Conservation (phyloP, 805 yeast genomes). For the Hanseniaspora mollemarum region DNA sequence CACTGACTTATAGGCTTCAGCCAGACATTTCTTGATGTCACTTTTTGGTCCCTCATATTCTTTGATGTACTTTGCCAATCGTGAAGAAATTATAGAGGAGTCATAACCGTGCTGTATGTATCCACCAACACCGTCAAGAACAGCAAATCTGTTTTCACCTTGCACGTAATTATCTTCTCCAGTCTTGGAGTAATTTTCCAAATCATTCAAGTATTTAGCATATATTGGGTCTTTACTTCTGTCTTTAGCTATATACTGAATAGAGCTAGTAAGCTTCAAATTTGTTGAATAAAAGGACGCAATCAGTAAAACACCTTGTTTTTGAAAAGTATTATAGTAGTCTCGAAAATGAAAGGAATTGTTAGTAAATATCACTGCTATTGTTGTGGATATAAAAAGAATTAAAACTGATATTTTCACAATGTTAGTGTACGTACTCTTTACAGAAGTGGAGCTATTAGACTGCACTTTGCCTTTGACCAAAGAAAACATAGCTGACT, state of each 20-base stretch:
- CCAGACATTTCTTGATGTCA: constrained; percentile 41
- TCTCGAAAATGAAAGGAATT: background rate
- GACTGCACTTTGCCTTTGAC: constrained; percentile 51
- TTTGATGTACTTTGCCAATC: constrained; percentile 43
- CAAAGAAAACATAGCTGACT: constrained; percentile 39
- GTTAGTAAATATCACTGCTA: constrained; percentile 11
- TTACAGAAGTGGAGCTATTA: constrained; percentile 13
- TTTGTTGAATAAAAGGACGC: constrained; percentile 31
- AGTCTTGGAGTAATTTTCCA: constrained; percentile 42
- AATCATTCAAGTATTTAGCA: constrained; percentile 21
- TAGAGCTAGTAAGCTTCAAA: constrained; percentile 36
- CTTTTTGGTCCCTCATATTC: constrained; percentile 15
- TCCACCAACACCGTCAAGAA: constrained; percentile 96
- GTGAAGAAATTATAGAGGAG: constrained; percentile 75
- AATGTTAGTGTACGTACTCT: constrained; percentile 3
- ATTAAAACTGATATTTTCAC: background rate
- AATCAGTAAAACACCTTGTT: background rate
- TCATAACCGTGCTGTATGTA: constrained; percentile 90
- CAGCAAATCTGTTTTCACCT: constrained; percentile 42
- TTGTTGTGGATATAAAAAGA: background rate
- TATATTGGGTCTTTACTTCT: constrained; percentile 40
- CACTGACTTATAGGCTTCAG: constrained; percentile 45
- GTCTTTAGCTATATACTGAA: constrained; percentile 65
- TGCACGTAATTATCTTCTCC: constrained; percentile 71
- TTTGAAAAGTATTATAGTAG: background rate